Base-by-base conservation (phyloP, 1,284 basidiomycete species). In the Phylloporus sp. region DNA sequence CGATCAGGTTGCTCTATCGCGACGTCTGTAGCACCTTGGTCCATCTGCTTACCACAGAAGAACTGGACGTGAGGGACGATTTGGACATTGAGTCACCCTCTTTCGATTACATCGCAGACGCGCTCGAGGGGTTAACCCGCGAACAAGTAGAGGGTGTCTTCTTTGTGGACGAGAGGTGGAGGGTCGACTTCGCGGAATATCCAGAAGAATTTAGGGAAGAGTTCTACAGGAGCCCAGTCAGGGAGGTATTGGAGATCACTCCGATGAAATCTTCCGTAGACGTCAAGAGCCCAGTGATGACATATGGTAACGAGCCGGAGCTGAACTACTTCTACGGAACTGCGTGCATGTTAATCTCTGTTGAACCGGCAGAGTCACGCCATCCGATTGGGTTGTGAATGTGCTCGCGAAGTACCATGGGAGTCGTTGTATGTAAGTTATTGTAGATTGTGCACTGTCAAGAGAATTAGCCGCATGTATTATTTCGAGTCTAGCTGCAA, bases 21-120 rank as follows among this genome's bases (percentile, higher is more conserved):
- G 12, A 19, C 0, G 10, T 69, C 10, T 3, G 15, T 3, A 14
- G 23, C 5, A 15, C n/a, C n/a, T n/a, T n/a, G n/a, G n/a, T n/a
- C n/a, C n/a, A 59, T 17, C 14, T 63, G 5, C 11, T n/a, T 69
- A 82, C 58, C 53, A 71, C 45, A 74, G 77, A 72, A 62, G 64
- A 64, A 20, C 41, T 65, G 6, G 23, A 68, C 2, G 45, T 59
- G 17, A 23, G 19, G 5, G 14, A n/a, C 0, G 2, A 23, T 25
- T 39, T 52, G 25, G 41, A 43, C 3, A 4, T 4, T 15, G 63
- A 59, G 1, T 5, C 15, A 10, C 17, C 62, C 7, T 6, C 12
- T 2, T 0, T 1, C 4, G 27, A 60, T 5, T 52, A 58, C 20
- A 39, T 68, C 37, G 0, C 5, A 10, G 25, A 47, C 2, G 45